Evolutionary conservation across 805 yeast species (phyloP), one percentile per base, ranked within the genome.

Genomic region (Metschnikowia lochheadii): DNA sequence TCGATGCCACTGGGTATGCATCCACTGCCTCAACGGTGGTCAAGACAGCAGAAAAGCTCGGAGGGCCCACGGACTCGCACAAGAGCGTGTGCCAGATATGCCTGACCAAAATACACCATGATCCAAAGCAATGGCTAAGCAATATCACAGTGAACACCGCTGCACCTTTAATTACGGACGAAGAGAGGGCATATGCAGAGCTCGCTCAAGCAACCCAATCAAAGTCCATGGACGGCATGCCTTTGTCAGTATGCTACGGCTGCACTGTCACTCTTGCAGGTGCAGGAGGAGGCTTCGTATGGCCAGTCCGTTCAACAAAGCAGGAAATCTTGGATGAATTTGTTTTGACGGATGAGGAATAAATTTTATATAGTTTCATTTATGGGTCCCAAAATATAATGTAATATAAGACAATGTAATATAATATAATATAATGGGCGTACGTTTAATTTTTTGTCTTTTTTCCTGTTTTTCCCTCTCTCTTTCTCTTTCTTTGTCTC

Each of bases 11-110:
- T 8, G 90, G 83, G 14, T 90, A 90, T 62, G 90, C 96, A 0
- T 88, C 92, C 50, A 87, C 92, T 2, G 90, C 91, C 2, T 86
- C 97, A 0, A 91, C 98, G 0, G 97, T 92, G 18, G 90, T 90
- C 13, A 84, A 88, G 56, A 90, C 96, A 0, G 96, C 94, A 5
- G 84, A 84, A 44, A 90, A 92, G 63, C 68, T 91, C 41, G 77
- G 76, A 1, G 73, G 73, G 6, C 88, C 87, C 0, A 63, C 51
- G 46, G 49, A 37, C 2, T 59, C 50, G 10, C 52, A 60, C 1
- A 57, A 57, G 1, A 62, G 56, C 5, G 46, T 43, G 5, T 89
- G 96, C 65, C 67, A 66, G 13, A 56, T 88, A 0, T 89, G 96
- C 61, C 75, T 77, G 1, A 71, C 66, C 4, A 70, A 67, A 1